Base-by-base conservation (phyloP, 192 early-diverging fungal genomes). In the Lobosporangium transversale region DNA sequence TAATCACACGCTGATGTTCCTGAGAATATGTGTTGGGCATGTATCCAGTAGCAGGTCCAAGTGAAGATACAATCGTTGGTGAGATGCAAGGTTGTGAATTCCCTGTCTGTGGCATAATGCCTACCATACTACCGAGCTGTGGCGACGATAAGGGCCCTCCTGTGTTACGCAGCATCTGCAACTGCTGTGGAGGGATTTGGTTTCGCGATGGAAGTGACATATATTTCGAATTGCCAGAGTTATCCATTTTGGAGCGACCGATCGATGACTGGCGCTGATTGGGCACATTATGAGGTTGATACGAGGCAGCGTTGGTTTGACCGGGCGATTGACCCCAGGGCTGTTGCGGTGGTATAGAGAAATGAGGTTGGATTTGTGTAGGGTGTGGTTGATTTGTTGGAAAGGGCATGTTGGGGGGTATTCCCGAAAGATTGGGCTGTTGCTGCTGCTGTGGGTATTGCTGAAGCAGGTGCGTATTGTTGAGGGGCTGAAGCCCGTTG, bases 11-110 rank as follows among this genome's bases (percentile, higher is more conserved):
- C 24, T 75, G 70, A 18, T 75, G 63, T 21, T 75, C 70, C 26
- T 65, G 50, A 8, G 70, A 66, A 54, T 75, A 76, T 8, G 73
- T 76, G 4, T 67, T 62, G 15, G 73, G 73, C 12, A 76, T 17
- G 26, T 61, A 76, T 42, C 73, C 73, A 4, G 59, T 45, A 0
- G 73, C 64, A 18, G 73, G 73, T 52, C 73, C 73, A 4, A 57
- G 48, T 21, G 56, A 44, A 21, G 55, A 54, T 6, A 26, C 48
- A 1, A 35, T 2, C 33, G 31, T 49, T 0, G 35, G 15, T 7
- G 64, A 24, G 2, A 35, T 23, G 14, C 10, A 14, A 11, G 40
- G 43, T 20, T 33, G 58, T 11, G 26, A 17, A 18, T 33, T 23
- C n/a, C n/a, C n/a, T 42, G 45, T 30, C 4, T 61, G 21, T 23